phyloP scores from a whole-genome alignment of 2,329 filamentous ascomycete genomes.

The Phaeosphaeriaceae sp. region DNA sequence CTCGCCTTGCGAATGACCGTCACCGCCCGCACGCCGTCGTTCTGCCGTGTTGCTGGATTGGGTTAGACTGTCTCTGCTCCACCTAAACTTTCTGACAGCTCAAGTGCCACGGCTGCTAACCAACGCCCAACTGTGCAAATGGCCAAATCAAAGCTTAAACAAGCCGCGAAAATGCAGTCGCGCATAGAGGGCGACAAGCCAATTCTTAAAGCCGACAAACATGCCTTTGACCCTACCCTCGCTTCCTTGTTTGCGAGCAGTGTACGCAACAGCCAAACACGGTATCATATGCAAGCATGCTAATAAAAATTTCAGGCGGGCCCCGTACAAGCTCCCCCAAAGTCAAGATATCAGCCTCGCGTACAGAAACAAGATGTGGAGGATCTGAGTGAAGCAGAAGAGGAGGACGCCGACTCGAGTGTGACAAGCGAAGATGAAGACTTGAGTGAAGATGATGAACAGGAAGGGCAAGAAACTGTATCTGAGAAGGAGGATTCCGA shows the following conservation, averaged over 20 bases:
- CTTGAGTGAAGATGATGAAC: conserved; percentile 41
- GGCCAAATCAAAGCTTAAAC: conserved; percentile 43
- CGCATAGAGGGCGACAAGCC: conserved; percentile 19
- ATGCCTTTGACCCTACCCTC: conserved; percentile 51
- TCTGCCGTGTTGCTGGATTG: conserved; percentile 13
- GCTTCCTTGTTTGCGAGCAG: conserved; percentile 57
- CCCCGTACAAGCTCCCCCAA: conserved; percentile 48
- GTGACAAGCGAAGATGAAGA: conserved; percentile 45
- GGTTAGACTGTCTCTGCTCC: conserved; percentile 13
- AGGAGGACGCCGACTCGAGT: conserved; percentile 39
- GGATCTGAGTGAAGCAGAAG: conserved; percentile 56
- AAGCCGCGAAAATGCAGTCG: conserved; percentile 18
- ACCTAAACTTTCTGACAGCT: conserved; percentile 39
- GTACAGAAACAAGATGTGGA: conserved; percentile 26
- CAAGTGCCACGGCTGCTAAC: conserved; percentile 8
- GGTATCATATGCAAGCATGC: conserved; percentile 2
- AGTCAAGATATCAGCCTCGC: conserved; percentile 46
- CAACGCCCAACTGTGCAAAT: conserved; percentile 28
- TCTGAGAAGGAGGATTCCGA: conserved; percentile 28
- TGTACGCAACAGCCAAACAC: conserved; percentile 29
- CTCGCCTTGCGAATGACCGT: conserved; percentile 25
- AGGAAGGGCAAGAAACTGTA: conserved; percentile 10
- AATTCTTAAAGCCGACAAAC: conserved; percentile 39
- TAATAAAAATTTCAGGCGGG: conserved; percentile 37
- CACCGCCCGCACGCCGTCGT: no score